Conservation (phyloP, 73 alveolate genomes). For the Uronychia setigera region DNA sequence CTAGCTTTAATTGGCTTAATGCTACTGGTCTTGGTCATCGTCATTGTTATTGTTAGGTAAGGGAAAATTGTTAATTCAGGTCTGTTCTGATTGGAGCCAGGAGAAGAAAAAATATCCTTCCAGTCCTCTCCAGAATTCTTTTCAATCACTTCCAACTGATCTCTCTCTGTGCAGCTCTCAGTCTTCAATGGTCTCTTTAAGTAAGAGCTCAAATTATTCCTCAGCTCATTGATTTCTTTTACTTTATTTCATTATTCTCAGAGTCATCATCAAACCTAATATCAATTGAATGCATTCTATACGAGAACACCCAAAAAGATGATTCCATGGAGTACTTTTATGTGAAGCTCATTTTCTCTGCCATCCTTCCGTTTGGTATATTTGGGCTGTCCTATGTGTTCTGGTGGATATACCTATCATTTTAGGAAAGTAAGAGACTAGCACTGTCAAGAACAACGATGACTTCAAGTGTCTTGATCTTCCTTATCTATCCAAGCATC, state of each 20-base stretch:
- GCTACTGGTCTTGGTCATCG: neutral
- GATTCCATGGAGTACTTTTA: neutral
- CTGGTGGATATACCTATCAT: neutral
- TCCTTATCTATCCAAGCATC: conserved; percentile 36
- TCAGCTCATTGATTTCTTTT: neutral
- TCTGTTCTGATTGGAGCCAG: conserved; percentile 20
- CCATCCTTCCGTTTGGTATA: neutral
- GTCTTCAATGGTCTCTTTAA: too few relatives aligned
- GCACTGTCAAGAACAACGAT: neutral
- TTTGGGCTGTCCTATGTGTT: neutral
- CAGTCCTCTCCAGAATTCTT: conserved; percentile 20
- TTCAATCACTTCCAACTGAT: conserved; percentile 44
- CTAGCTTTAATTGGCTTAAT: too few relatives aligned
- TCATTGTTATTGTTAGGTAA: conserved; percentile 22
- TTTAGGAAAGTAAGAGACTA: neutral
- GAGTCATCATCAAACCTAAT: neutral
- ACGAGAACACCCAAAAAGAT: neutral
- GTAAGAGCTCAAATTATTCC: too few relatives aligned
- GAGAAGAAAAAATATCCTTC: neutral
- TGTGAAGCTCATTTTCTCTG: neutral
- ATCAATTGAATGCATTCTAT: neutral
- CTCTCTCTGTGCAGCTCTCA: too few relatives aligned
- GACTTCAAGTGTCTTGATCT: conserved; percentile 23
- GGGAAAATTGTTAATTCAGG: neutral
- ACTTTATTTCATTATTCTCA: neutral